Evolutionary conservation across 2,329 filamentous ascomycete genomes (phyloP), one percentile per base, ranked within the genome.

Genomic region (Arachnopeziza araneosa): DNA sequence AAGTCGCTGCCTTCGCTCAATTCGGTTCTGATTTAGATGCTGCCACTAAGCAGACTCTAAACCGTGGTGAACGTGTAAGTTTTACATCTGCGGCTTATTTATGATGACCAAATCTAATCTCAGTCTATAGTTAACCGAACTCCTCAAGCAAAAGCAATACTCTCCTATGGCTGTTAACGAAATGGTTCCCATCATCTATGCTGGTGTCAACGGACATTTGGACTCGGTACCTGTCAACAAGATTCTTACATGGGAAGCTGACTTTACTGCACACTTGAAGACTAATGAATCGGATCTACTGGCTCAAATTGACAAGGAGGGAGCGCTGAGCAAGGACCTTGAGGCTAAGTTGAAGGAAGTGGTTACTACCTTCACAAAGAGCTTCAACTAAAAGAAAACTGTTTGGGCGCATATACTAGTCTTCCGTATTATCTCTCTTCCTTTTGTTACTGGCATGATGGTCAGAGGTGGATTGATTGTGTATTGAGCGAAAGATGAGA

Each of bases 121-220:
- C 32, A 54, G 67, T 57, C 57, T 75, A 30, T 30, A 85, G 83
- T 83, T 93, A 76, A 97, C 93, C 72, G 93, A 98, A 87, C 90
- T 97, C 70, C 89, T 97, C 75, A 98, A 98, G 89, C 95, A 99
- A 86, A 97, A 96, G 87, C 95, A 99, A 83, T 99, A 98, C 86
- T 88, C 85, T 53, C 95, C 95, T 73, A 97, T 97, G 93, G 90
- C 91, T 71, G 93, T 98, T 76, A 95, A 96, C 84, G 93, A 99
- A 84, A 98, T 98, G 93, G 95, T 99, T 83, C 95, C 95, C 71
- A 88, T 99, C 71, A 98, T 99, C 85, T 99, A 86, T 81, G 93
- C 95, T 69, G 95, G 95, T 96, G 91, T 99, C 82, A 98, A 98
- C 82, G 95, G 95, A 83, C 82, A 85, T 81, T 88, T 99, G 70